These are phyloP conservation scores for Pseudogymnoascus sp. DNA, from an alignment of 2,329 filamentous ascomycete species.

Conservation along the genomic window DNA sequence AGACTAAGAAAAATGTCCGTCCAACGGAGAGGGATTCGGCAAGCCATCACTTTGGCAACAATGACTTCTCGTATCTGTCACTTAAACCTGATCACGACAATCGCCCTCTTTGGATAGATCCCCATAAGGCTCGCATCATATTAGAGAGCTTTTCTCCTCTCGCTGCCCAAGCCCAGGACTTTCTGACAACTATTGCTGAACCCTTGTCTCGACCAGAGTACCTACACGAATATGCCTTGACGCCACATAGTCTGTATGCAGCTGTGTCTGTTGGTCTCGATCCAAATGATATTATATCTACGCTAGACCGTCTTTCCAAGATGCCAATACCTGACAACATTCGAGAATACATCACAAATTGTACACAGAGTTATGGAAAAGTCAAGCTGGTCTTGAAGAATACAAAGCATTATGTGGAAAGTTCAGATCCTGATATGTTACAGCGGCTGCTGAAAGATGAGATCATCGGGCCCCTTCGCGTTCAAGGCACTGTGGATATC, in stretches of 20 bases:
- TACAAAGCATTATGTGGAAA: slow-evolving; percentile 91
- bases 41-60: slow-evolving; percentile 29
- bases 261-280: slow-evolving; percentile 91
- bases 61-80: slow-evolving; percentile 67
- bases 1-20: slow-evolving; percentile 16
- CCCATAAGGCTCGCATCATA: slow-evolving; percentile 75
- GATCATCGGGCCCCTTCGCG: slow-evolving; percentile 68
- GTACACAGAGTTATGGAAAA: slow-evolving; percentile 87
- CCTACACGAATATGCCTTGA: slow-evolving; percentile 89
- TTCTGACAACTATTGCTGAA: slow-evolving; percentile 91
- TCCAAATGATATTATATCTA: slow-evolving; percentile 80
- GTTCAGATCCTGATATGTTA: slow-evolving; percentile 75
- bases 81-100: slow-evolving; percentile 85
- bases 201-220: slow-evolving; percentile 82
- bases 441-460: slow-evolving; percentile 79
- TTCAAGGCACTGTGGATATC: slow-evolving; percentile 61
- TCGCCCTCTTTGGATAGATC: slow-evolving; percentile 89
- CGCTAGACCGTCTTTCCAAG: slow-evolving; percentile 81
- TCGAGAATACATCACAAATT: slow-evolving; percentile 62
- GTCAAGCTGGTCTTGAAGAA: slow-evolving; percentile 92
- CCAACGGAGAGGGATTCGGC: slow-evolving; percentile 25
- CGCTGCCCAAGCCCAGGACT: slow-evolving; percentile 81
- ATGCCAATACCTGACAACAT: slow-evolving; percentile 77
- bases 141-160: slow-evolving; percentile 89
- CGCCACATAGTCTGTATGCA: slow-evolving; percentile 86